Evolutionary conservation across 306 rosid species (phyloP), one percentile per base, ranked within the genome.

Genomic region (Adenanthera pavonina): DNA sequence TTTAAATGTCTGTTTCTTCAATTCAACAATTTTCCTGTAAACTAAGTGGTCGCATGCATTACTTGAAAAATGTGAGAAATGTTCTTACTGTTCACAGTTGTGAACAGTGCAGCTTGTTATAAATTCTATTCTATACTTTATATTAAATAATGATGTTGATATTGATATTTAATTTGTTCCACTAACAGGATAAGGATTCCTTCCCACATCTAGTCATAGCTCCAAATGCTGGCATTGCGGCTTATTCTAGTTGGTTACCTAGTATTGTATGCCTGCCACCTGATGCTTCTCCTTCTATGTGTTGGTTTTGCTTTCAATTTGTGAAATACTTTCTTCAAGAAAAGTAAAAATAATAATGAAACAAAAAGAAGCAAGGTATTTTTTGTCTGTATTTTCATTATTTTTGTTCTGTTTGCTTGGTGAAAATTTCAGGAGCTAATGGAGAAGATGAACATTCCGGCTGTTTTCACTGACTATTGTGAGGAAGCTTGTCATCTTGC

Each of bases 401-500:
- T 72, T 61, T 65, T 43, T 41, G 9, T 44, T 77, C 35, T 12
- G 65, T 25, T 86, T 72, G 11, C 74, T 46, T 68, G 62, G 74
- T 59, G 41, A 25, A 74, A 73, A 69, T 79, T 81, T 36, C 87
- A 95, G 98, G 96, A 89, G 83, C 82, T 90, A 65, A 81, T 95
- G 35, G 84, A 83, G 73, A 83, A 90, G 84, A 85, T 86, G 43
- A 82, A 84, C 25, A 86, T 90, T 75, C 94, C 93, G 2, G 90
- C 92, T 19, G 78, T 92, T 72, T 93, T 95, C 76, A 89, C 96
- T 0, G 97, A 95, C 82, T 95, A 93, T 80, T 95, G 99, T 35
- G 94, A 93, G 89, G 99, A 95, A 89, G 99, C 97, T 43, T 95
- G 97, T 84, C 90, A 95, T 87, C 94, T 95, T 71, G 99, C 94